Evolutionary conservation across 768 basidiomycete genomes (phyloP).

Genomic region (Rhodotorula diobovata): DNA sequence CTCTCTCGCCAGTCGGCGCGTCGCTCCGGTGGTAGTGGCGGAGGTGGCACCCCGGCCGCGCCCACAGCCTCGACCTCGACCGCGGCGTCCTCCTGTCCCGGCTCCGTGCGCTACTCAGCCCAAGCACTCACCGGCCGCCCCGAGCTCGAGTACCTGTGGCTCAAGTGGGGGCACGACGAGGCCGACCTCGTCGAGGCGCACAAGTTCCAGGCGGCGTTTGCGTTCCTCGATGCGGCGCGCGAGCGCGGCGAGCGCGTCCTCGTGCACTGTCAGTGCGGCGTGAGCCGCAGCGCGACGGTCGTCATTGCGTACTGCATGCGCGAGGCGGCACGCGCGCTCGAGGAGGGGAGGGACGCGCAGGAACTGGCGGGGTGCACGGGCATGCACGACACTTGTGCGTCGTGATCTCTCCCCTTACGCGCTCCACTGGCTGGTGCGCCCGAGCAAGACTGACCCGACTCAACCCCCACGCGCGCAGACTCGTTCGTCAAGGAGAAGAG

Average conservation of each 20-base stretch:
- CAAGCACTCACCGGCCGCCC: slow-evolving; percentile 56
- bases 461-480: slow-evolving; percentile 44
- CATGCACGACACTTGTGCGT: slow-evolving; percentile 71
- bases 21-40: not conserved
- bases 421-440: accelerated
- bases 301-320: slow-evolving; percentile 90
- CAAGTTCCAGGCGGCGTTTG: slow-evolving; percentile 74
- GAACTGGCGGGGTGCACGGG: slow-evolving; percentile 49
- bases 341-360: slow-evolving; percentile 28
- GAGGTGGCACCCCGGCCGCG: no score
- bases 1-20: no score
- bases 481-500: slow-evolving; percentile 84
- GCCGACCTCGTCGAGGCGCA: slow-evolving; percentile 67
- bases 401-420: not conserved
- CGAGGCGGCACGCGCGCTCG: slow-evolving; percentile 68
- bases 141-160: slow-evolving; percentile 77
- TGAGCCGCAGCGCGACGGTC: slow-evolving; percentile 83
- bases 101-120: slow-evolving; percentile 27
- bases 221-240: slow-evolving; percentile 72
- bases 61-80: no score
- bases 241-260: slow-evolving; percentile 62
- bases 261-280: slow-evolving; percentile 74
- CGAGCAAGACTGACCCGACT: no score
- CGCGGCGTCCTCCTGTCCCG: slow-evolving; percentile 12
- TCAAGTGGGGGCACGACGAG: slow-evolving; percentile 84